Percentiles rank a stretch among this genome's conserved stretches.
These are phyloP conservation scores for Clarireedia hainanense DNA, from an alignment of 2,329 filamentous ascomycete genomes.

Conservation along the genomic window DNA sequence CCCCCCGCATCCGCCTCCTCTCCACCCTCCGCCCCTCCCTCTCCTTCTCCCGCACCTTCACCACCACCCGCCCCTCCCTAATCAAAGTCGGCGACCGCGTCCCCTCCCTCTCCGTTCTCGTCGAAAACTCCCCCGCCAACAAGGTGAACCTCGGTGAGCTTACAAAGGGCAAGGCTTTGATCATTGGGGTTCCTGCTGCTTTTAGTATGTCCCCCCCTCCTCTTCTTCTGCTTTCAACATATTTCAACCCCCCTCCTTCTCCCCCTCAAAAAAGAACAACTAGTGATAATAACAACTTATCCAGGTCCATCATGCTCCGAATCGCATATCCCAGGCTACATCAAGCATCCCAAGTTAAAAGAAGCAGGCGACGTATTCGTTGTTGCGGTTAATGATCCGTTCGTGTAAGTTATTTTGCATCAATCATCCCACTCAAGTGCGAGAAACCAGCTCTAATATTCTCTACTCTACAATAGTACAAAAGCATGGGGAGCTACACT, in stretches of 20 bases:
- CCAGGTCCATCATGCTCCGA: constrained; percentile 54
- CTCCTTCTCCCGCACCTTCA: constrained; percentile 40
- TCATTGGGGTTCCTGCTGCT: constrained; percentile 78
- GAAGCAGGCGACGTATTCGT: constrained; percentile 81
- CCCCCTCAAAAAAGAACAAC: background rate
- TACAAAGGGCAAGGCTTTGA: constrained; percentile 61
- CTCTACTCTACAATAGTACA: constrained; percentile 49
- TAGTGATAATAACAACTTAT: background rate
- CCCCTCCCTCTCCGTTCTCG: constrained; percentile 68
- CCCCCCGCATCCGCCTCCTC: constrained; percentile 16
- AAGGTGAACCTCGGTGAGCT: constrained; percentile 83
- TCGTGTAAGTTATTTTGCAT: constrained; percentile 60
- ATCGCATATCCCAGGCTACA: constrained; percentile 77
- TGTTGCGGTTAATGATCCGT: constrained; percentile 87
- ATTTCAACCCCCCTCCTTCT: no score
- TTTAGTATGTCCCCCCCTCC: constrained; percentile 44
- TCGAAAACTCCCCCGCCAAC: constrained; percentile 82
- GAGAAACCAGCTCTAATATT: background rate
- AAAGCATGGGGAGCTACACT: constrained; percentile 79
- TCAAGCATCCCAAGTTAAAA: constrained; percentile 70
- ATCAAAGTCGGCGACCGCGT: constrained; percentile 75
- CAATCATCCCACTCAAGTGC: background rate
- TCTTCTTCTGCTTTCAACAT: no score
- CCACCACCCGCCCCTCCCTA: constrained; percentile 51
- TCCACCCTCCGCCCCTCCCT: constrained; percentile 10